Percentiles rank a stretch among this genome's conserved stretches.
Evolutionary conservation across 257 asterid species (phyloP).

Genomic region (Schizonepeta tenuifolia): DNA sequence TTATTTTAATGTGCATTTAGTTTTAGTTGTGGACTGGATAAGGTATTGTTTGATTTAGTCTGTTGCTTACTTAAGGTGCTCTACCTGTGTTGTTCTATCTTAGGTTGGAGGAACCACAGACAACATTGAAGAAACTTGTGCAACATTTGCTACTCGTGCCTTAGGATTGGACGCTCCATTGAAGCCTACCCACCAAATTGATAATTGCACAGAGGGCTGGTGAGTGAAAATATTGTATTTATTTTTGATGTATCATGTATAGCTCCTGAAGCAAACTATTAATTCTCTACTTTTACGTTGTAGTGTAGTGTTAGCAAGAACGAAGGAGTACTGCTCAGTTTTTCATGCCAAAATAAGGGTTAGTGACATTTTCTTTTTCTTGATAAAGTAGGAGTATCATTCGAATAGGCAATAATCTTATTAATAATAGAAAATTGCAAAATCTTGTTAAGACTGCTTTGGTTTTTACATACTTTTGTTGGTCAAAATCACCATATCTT

Average conservation of each 20-base stretch:
- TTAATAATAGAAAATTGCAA: conserved; percentile 15
- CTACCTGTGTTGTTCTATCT: conserved; percentile 25
- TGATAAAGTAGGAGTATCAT: conserved; percentile 14
- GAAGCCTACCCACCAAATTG: conserved; percentile 97
- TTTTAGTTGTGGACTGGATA: conserved; percentile 12
- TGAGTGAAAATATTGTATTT: conserved; percentile 36
- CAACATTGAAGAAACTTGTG: conserved; percentile 95
- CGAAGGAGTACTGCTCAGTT: conserved; percentile 83
- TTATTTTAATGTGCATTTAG: not conserved
- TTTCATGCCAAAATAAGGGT: conserved; percentile 96
- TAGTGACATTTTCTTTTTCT: conserved; percentile 38
- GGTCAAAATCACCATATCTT: not conserved
- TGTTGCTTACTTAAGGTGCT: conserved; percentile 28
- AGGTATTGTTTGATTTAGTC: conserved; percentile 17
- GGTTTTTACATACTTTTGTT: not conserved
- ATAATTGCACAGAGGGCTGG: conserved; percentile 98
- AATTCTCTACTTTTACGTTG: conserved; percentile 31
- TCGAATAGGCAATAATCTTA: conserved; percentile 1
- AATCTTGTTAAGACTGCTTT: conserved; percentile 14
- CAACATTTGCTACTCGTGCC: conserved; percentile 89
- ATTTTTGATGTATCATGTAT: conserved; percentile 27
- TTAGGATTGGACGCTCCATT: conserved; percentile 69
- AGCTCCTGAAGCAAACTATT: conserved; percentile 24
- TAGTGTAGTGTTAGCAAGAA: conserved; percentile 90
- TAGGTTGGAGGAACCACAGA: conserved; percentile 99